Evolutionary conservation across 2,329 filamentous ascomycete species (phyloP).

Genomic region (Calonectria montana): DNA sequence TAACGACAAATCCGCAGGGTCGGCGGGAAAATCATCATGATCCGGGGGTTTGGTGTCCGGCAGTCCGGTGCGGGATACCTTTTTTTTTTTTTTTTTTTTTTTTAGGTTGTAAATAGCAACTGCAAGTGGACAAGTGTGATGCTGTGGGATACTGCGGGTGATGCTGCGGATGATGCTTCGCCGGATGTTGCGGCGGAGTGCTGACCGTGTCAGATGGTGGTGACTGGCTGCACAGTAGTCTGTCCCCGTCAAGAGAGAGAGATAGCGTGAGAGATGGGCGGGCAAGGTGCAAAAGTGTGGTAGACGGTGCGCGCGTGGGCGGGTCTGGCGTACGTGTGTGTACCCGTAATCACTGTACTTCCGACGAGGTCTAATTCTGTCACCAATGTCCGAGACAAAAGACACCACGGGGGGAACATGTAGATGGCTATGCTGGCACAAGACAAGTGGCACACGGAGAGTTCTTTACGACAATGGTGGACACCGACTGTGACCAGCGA

Average conservation of each 20-base stretch:
- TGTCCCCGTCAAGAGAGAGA: neutral
- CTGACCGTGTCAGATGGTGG: neutral
- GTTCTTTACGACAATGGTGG: neutral
- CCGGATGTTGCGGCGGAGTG: constrained; percentile 9
- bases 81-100: neutral
- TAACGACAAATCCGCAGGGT: constrained; percentile 9
- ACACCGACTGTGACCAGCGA: neutral
- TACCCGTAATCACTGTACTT: constrained; percentile 20
- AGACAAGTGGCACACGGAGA: neutral
- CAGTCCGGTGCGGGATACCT: neutral
- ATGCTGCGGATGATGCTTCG: constrained; percentile 13
- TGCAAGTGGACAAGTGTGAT: neutral
- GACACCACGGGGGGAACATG: constrained; percentile 4
- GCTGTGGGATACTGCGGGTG: constrained; percentile 4
- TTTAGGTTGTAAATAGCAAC: neutral
- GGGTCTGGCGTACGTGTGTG: constrained; percentile 18
- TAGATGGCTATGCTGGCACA: neutral
- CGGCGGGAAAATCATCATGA: neutral
- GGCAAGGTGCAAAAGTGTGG: constrained; percentile 7
- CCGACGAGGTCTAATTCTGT: constrained; percentile 16
- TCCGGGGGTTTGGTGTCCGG: neutral
- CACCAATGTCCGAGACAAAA: constrained; percentile 15
- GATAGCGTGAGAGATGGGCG: constrained; percentile 4
- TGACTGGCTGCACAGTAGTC: neutral
- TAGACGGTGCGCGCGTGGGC: constrained; percentile 1